Percentiles rank a stretch among this genome's conserved stretches.
Evolutionary conservation across 192 early-diverging fungal species (phyloP).

Genomic region (Coemansia sp.): DNA sequence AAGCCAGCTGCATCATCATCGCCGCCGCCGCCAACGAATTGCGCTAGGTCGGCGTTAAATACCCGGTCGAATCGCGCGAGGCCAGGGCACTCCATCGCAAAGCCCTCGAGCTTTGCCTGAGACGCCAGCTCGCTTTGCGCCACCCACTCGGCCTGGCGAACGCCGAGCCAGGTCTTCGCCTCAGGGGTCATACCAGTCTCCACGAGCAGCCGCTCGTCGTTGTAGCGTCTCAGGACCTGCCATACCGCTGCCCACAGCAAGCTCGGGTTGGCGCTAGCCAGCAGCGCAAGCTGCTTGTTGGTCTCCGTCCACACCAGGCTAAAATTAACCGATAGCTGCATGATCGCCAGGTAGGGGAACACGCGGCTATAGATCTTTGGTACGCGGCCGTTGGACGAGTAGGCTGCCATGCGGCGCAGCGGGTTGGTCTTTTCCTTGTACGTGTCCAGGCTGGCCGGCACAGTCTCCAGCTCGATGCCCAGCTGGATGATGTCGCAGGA

Average conservation of each 20-base stretch:
- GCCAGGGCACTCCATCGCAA: conserved; percentile 39
- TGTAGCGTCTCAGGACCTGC: conserved; percentile 60
- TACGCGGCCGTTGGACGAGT: conserved; percentile 63
- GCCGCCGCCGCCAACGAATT: neutral
- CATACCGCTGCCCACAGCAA: conserved; percentile 68
- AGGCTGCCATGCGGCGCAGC: conserved; percentile 70
- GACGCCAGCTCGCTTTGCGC: conserved; percentile 9
- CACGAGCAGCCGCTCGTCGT: conserved; percentile 63
- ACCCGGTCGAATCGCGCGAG: conserved; percentile 33
- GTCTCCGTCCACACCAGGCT: conserved; percentile 83
- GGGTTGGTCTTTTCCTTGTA: conserved; percentile 82
- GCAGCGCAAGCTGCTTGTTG: conserved; percentile 59
- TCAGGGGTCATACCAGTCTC: conserved; percentile 50
- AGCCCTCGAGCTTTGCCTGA: conserved; percentile 39
- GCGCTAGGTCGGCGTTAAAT: conserved; percentile 8
- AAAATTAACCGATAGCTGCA: conserved; percentile 80
- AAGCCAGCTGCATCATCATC: neutral
- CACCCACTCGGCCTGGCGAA: conserved; percentile 6
- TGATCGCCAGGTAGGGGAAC: conserved; percentile 64
- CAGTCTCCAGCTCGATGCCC: conserved; percentile 64
- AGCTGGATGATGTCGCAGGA: conserved; percentile 59
- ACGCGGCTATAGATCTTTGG: conserved; percentile 76
- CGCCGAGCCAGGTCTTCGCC: conserved; percentile 32
- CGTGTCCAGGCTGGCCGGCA: conserved; percentile 62
- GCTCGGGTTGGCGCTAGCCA: conserved; percentile 57